These are phyloP conservation scores for Neurospora tetrasperma DNA, from an alignment of 495 filamentous ascomycete genomes.

Conservation along the genomic window DNA sequence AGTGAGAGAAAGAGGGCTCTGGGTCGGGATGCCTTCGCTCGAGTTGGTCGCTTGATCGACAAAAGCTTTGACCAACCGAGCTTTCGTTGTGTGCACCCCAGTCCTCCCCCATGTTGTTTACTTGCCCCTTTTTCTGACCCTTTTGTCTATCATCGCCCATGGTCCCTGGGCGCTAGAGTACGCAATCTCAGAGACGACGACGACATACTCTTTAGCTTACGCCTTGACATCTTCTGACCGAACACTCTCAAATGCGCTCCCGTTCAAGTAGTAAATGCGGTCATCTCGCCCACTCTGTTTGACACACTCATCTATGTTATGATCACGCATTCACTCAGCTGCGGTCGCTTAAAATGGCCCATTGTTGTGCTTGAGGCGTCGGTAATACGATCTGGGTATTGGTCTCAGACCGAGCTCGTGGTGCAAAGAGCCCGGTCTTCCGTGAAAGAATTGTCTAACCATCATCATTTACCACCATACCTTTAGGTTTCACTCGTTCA, in stretches of 20 bases:
- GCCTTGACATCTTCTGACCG: background rate
- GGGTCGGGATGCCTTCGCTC: background rate
- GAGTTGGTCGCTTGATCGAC: background rate
- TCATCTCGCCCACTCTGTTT: background rate
- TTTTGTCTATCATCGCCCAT: background rate
- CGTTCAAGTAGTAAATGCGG: background rate
- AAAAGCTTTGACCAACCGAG: background rate
- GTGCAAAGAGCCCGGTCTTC: background rate
- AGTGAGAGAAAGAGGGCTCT: background rate
- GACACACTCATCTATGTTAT: background rate
- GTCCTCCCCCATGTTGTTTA: background rate
- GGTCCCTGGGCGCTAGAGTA: background rate
- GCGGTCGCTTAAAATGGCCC: background rate
- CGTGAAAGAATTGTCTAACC: background rate
- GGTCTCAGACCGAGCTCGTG: background rate
- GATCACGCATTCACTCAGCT: background rate
- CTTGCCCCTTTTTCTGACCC: background rate
- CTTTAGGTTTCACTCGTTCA: background rate
- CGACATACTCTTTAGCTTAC: background rate
- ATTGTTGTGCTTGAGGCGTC: background rate
- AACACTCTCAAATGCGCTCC: background rate
- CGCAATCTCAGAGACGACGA: background rate
- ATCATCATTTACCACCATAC: background rate
- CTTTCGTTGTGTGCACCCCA: background rate
- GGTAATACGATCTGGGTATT: background rate